Evolutionary conservation across 257 asterid genomes (phyloP).

Genomic region (Solanum piurae): DNA sequence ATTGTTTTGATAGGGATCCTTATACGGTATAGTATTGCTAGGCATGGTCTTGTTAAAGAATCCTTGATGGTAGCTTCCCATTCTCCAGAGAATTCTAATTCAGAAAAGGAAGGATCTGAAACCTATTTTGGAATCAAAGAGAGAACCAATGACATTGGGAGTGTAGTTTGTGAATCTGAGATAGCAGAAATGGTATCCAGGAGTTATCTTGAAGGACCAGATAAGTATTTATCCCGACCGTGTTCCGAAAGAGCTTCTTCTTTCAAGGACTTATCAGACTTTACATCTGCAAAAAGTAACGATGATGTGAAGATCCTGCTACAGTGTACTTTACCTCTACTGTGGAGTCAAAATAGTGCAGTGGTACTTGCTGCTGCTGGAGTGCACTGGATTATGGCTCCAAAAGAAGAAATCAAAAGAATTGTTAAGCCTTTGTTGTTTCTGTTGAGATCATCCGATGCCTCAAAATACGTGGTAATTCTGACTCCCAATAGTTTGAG

Average conservation of each 20-base stretch:
- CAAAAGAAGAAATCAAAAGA: constrained; percentile 55
- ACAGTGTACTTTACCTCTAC: constrained; percentile 79
- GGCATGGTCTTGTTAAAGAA: constrained; percentile 82
- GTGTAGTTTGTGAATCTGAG: constrained; percentile 34
- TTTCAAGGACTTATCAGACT: constrained; percentile 31
- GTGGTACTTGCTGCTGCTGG: constrained; percentile 99
- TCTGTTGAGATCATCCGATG: constrained; percentile 79
- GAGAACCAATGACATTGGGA: constrained; percentile 16
- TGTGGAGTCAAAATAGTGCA: constrained; percentile 89
- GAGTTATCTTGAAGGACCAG: constrained; percentile 96
- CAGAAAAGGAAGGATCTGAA: constrained; percentile 32
- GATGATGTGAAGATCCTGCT: constrained; percentile 72
- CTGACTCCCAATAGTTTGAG: background rate
- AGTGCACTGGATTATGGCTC: constrained; percentile 98
- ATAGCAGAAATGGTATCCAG: constrained; percentile 53
- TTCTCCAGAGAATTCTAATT: constrained; percentile 21
- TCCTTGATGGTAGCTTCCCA: constrained; percentile 56
- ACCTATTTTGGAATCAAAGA: constrained; percentile 22
- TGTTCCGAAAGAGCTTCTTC: constrained; percentile 33
- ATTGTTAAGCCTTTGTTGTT: constrained; percentile 85
- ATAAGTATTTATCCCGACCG: constrained; percentile 61
- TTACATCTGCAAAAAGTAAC: constrained; percentile 71
- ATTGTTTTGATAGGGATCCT: constrained; percentile 77
- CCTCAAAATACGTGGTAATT: constrained; percentile 91
- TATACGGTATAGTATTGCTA: constrained; percentile 77